Evolutionary conservation across 805 yeast species (phyloP).

Genomic region (Brettanomyces bruxellensis): DNA sequence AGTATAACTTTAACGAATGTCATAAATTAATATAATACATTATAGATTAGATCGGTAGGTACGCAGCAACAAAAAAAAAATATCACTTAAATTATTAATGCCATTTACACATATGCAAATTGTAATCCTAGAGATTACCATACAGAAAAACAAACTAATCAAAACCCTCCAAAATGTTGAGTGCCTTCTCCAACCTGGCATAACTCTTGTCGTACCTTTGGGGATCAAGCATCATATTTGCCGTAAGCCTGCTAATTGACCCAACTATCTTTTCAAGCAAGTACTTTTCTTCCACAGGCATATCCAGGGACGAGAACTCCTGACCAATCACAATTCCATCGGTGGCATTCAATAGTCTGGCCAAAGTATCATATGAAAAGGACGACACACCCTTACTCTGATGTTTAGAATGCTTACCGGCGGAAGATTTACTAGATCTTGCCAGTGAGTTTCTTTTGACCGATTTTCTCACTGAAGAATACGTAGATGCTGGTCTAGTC

Average conservation of each 20-base stretch:
- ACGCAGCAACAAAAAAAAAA: too few relatives aligned
- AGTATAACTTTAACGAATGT: too few relatives aligned
- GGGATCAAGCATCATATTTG: constrained; percentile 85
- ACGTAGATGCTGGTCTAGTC: too few relatives aligned
- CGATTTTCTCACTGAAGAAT: too few relatives aligned
- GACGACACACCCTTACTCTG: constrained; percentile 20
- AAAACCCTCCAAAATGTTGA: constrained; percentile 81
- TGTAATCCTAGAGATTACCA: too few relatives aligned
- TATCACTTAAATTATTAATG: too few relatives aligned
- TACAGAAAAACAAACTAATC: constrained; percentile 7
- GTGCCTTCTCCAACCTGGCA: constrained; percentile 69
- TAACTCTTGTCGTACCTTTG: constrained; percentile 74
- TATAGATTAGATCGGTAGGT: too few relatives aligned
- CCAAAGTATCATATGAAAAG: constrained; percentile 35
- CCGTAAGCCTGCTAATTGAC: constrained; percentile 74
- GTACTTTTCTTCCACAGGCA: constrained; percentile 69
- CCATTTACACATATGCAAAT: too few relatives aligned
- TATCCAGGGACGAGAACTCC: constrained; percentile 64
- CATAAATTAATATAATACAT: too few relatives aligned
- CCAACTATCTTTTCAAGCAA: constrained; percentile 81
- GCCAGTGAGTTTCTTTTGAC: too few relatives aligned
- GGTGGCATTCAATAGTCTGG: constrained; percentile 44
- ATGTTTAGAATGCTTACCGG: constrained; percentile 7
- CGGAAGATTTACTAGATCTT: neutral
- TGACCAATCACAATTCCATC: constrained; percentile 57